These are phyloP conservation scores for Athelia psychrophila DNA, from an alignment of 1,284 basidiomycete genomes.

Conservation along the genomic window DNA sequence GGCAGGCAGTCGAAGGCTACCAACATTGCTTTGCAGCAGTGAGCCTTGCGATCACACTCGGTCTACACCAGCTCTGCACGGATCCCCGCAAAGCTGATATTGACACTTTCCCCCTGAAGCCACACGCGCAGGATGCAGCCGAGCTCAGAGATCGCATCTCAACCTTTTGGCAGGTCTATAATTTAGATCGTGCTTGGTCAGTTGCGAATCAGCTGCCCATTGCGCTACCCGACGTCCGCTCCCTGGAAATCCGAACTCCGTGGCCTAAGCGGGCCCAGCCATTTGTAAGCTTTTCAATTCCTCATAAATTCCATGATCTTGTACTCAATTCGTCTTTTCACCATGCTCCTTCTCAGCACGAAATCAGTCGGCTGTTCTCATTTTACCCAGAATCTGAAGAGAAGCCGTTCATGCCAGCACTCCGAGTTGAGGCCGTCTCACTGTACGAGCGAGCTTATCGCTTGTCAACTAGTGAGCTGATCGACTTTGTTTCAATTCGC, in stretches of 20 bases:
- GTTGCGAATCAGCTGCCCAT: constrained; percentile 51
- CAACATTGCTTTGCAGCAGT: constrained; percentile 57
- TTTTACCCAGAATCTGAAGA: constrained; percentile 8
- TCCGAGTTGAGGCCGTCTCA: constrained; percentile 46
- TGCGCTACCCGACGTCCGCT: constrained; percentile 49
- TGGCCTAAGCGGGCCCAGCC: constrained; percentile 38
- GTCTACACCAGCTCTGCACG: constrained; percentile 41
- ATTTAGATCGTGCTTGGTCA: constrained; percentile 57
- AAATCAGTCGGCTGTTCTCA: too few species aligned
- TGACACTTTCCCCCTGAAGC: constrained; percentile 24
- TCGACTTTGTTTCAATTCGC: constrained; percentile 9
- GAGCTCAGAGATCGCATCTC: constrained; percentile 47
- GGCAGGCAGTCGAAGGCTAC: constrained; percentile 56
- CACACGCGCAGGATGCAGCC: constrained; percentile 33
- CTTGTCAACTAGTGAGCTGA: constrained; percentile 37
- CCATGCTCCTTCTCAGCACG: too few species aligned
- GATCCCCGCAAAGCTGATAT: constrained; percentile 9
- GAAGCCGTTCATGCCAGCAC: constrained; percentile 24
- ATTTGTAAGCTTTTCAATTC: constrained; percentile 9
- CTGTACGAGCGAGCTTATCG: constrained; percentile 50
- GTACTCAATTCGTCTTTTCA: background rate
- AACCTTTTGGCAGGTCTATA: constrained; percentile 61
- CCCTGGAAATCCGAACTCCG: constrained; percentile 46
- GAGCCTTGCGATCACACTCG: constrained; percentile 50
- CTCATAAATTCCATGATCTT: background rate